These are phyloP conservation scores for Nicotiana rustica DNA, from an alignment of 305 asterid species.

Conservation along the genomic window DNA sequence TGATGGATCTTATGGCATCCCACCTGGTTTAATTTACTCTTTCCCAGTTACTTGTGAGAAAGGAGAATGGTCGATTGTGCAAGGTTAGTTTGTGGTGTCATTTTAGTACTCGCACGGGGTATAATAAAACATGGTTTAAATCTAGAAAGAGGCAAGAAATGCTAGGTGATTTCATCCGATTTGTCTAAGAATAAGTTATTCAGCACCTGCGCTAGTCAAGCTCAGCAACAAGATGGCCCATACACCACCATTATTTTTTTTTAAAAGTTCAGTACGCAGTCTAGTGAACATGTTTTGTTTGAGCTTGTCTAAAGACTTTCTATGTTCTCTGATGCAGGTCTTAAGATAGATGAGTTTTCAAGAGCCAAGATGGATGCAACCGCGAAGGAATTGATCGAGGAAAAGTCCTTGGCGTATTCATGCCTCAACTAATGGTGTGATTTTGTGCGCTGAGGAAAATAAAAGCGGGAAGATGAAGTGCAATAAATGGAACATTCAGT, in stretches of 20 bases:
- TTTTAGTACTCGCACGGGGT: too few species aligned
- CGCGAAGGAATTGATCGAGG: constrained; percentile 73
- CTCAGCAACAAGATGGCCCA: too few species aligned
- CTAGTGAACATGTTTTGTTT: background rate
- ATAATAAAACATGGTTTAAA: too few species aligned
- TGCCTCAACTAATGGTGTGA: constrained; percentile 51
- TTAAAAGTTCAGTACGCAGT: background rate
- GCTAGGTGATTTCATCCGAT: too few species aligned
- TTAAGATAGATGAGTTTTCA: constrained; percentile 71
- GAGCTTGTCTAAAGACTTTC: background rate
- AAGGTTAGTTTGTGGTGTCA: constrained; percentile 51
- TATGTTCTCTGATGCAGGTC: constrained; percentile 48
- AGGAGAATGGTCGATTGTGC: constrained; percentile 88
- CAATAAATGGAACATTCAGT: background rate
- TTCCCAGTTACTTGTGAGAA: constrained; percentile 84
- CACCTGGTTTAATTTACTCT: constrained; percentile 78
- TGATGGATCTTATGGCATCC: constrained; percentile 87
- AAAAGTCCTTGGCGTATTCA: constrained; percentile 73
- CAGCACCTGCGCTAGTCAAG: too few species aligned
- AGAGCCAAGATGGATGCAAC: constrained; percentile 77
- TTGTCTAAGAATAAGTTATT: too few species aligned
- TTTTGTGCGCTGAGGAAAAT: background rate
- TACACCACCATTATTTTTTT: too few species aligned
- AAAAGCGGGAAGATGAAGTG: background rate
- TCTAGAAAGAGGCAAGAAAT: background rate